Percentiles rank a stretch among this genome's conserved stretches.
Evolutionary conservation across 441 rosid species (phyloP).

Genomic region (Manihot esculenta): DNA sequence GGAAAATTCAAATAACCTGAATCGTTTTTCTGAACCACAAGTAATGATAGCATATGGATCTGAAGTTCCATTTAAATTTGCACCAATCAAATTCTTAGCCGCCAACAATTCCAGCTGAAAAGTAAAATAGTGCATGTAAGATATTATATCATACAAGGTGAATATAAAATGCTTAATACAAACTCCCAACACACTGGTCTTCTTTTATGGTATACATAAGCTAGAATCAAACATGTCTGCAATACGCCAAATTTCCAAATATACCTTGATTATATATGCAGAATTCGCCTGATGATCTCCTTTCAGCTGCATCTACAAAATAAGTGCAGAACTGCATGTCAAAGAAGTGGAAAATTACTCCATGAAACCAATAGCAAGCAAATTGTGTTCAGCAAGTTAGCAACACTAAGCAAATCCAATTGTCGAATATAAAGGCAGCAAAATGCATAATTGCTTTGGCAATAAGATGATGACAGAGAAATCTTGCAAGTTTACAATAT

Average conservation of each 20-base stretch:
- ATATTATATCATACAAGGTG: background rate
- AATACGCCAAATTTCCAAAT: slow-evolving; percentile 16
- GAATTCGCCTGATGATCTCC: slow-evolving; percentile 69
- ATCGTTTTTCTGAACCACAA: slow-evolving; percentile 92
- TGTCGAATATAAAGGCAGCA: slow-evolving; percentile 4
- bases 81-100: slow-evolving; percentile 96
- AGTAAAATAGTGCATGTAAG: slow-evolving; percentile 9
- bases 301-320: slow-evolving; percentile 80
- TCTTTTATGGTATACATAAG: background rate
- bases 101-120: slow-evolving; percentile 90
- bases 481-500: slow-evolving; percentile 3
- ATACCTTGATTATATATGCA: slow-evolving; percentile 80
- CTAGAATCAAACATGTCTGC: slow-evolving; percentile 11
- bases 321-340: slow-evolving; percentile 87
- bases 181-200: background rate
- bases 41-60: slow-evolving; percentile 98
- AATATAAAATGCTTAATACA: slow-evolving; percentile 1
- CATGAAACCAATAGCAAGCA: slow-evolving; percentile 33
- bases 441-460: slow-evolving; percentile 6
- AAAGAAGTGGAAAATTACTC: slow-evolving; percentile 66
- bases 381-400: slow-evolving; percentile 10
- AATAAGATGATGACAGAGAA: slow-evolving; percentile 9
- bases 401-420: slow-evolving; percentile 1
- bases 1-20: slow-evolving; percentile 62
- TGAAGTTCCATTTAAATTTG: slow-evolving; percentile 96